phyloP scores from a whole-genome alignment of 1,284 basidiomycete genomes.

The Leccinum angustisporum region DNA sequence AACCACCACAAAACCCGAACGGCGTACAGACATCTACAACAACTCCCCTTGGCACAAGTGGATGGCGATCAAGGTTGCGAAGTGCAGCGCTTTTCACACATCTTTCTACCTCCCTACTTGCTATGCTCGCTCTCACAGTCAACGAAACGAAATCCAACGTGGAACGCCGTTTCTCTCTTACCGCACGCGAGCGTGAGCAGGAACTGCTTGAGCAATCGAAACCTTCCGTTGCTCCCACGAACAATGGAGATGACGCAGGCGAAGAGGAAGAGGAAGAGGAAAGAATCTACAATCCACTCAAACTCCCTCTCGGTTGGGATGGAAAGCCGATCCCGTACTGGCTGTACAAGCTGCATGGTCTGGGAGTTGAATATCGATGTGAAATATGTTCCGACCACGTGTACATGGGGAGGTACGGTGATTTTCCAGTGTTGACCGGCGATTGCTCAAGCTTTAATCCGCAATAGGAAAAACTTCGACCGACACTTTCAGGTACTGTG shows the following conservation, averaged over 20 bases:
- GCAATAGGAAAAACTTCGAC: conserved; percentile 87
- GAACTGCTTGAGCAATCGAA: conserved; percentile 86
- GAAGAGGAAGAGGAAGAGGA: conserved; percentile 94
- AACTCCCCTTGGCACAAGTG: conserved; percentile 35
- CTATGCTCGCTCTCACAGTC: conserved; percentile 62
- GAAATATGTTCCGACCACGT: conserved; percentile 97
- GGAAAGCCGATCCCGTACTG: conserved; percentile 99
- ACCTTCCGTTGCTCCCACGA: conserved; percentile 58
- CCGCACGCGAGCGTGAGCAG: conserved; percentile 93
- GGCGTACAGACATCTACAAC: conserved; percentile 41
- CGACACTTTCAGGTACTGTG: conserved; percentile 77
- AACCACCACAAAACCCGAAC: conserved; percentile 60
- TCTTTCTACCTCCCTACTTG: conserved; percentile 69
- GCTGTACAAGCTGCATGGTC: conserved; percentile 97
- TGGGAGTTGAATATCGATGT: conserved; percentile 96
- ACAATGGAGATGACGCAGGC: conserved; percentile 45
- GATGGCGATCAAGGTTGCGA: conserved; percentile 59
- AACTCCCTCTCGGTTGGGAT: conserved; percentile 97
- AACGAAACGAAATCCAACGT: conserved; percentile 95
- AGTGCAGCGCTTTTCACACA: conserved; percentile 73
- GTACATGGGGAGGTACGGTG: conserved; percentile 84
- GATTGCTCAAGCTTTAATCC: conserved; percentile 14
- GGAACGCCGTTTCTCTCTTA: conserved; percentile 93
- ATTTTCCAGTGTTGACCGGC: conserved; percentile 3
- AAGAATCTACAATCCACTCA: conserved; percentile 96